A percentile compares a stretch with the other conserved stretches of the same genome.
Conservation (phyloP, 805 yeast species). For the Starmerella apis region DNA sequence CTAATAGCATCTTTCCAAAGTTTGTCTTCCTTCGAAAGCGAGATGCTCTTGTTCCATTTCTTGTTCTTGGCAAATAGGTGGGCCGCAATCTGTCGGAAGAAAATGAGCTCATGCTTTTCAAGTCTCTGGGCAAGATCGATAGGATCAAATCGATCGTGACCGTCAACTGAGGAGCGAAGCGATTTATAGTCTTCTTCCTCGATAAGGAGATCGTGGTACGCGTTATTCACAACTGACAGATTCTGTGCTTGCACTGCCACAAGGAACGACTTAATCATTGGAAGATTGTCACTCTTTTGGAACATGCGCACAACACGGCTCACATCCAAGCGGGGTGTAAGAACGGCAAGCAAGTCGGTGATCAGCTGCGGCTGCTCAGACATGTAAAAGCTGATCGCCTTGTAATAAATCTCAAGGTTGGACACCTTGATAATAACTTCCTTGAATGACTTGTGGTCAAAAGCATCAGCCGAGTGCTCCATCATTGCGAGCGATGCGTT, state of each 20-base stretch:
- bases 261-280: constrained; percentile 89
- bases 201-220: constrained; percentile 87
- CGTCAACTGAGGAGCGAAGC: constrained; percentile 73
- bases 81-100: constrained; percentile 95
- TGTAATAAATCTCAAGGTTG: constrained; percentile 91
- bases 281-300: constrained; percentile 89
- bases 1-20: constrained; percentile 90
- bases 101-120: constrained; percentile 81
- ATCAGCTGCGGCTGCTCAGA: constrained; percentile 83
- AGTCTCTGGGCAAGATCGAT: constrained; percentile 84
- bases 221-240: constrained; percentile 81
- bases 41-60: constrained; percentile 82
- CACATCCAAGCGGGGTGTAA: constrained; percentile 83
- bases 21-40: constrained; percentile 81
- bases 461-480: constrained; percentile 84
- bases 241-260: constrained; percentile 85
- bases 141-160: constrained; percentile 84
- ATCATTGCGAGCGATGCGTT: constrained; percentile 95
- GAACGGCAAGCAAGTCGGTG: constrained; percentile 71
- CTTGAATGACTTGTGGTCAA: constrained; percentile 88
- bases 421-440: constrained; percentile 91
- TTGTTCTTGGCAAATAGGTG: constrained; percentile 85
- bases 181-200: constrained; percentile 96
- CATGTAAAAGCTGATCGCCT: constrained; percentile 90
- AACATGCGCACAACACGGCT: constrained; percentile 92